A percentile compares a stretch with the other conserved stretches of the same genome.
Evolutionary conservation across 2,329 filamentous ascomycete genomes (phyloP).

Genomic region (Parasarocladium wereldwijsianum): DNA sequence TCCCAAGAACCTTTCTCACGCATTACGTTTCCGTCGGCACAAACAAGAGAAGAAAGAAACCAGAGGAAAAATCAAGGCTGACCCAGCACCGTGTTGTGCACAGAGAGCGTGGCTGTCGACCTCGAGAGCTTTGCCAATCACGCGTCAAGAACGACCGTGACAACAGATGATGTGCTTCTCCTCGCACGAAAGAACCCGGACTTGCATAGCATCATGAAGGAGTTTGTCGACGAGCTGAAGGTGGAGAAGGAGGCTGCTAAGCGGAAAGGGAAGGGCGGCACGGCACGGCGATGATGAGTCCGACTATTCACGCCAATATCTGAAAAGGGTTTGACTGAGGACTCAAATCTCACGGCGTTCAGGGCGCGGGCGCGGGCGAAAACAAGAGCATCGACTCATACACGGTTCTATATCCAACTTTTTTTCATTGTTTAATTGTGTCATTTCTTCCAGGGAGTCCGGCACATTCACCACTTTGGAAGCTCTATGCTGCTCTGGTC

Average conservation of each 20-base stretch:
- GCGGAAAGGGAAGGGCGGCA: slow-evolving; percentile 11
- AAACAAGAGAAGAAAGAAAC: no score
- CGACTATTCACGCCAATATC: no score
- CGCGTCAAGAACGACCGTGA: slow-evolving; percentile 66
- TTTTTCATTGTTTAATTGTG: no score
- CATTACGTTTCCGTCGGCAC: background rate
- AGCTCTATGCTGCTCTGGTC: slow-evolving; percentile 14
- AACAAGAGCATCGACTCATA: no score
- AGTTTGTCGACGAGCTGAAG: slow-evolving; percentile 48
- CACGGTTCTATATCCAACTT: no score
- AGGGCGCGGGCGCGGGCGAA: no score
- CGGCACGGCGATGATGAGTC: no score
- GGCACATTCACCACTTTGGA: background rate
- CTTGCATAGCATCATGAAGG: slow-evolving; percentile 59
- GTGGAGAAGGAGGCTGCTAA: slow-evolving; percentile 19
- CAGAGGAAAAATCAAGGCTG: no score
- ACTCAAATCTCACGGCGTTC: no score
- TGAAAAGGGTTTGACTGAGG: no score
- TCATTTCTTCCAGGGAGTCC: no score
- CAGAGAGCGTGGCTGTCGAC: slow-evolving; percentile 42
- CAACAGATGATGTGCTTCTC: slow-evolving; percentile 75
- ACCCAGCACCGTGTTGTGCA: background rate
- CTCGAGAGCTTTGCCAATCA: slow-evolving; percentile 52
- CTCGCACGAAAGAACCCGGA: slow-evolving; percentile 79
- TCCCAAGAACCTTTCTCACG: background rate